Percentiles rank a stretch among this genome's conserved stretches.
Conservation (phyloP, 2,329 filamentous ascomycete genomes). For the Fusarium concolor region DNA sequence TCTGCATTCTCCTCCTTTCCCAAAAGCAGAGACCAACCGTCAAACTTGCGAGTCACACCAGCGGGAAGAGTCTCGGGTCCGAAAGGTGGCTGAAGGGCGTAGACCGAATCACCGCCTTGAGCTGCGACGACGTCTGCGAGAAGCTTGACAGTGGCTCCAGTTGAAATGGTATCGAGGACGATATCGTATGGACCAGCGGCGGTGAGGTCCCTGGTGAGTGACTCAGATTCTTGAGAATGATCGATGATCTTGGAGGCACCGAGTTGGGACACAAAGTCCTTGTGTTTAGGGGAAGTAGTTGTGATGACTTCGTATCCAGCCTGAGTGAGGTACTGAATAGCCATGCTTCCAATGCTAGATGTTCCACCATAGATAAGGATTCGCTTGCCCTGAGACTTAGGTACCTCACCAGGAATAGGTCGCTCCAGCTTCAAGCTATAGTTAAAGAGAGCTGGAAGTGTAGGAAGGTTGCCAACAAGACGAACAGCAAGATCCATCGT, state of each 20-base stretch:
- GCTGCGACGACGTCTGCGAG: slow-evolving; percentile 24
- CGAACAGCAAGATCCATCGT: slow-evolving; percentile 28
- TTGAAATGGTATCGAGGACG: slow-evolving; percentile 32
- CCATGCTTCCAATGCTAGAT: slow-evolving; percentile 32
- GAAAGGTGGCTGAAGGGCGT: slow-evolving; percentile 34
- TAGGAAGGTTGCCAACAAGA: slow-evolving; percentile 35
- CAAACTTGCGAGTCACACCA: slow-evolving; percentile 31
- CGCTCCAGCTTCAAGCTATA: slow-evolving; percentile 23
- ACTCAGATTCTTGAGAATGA: slow-evolving; percentile 8
- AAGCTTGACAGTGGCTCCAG: slow-evolving; percentile 26
- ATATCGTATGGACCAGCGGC: slow-evolving; percentile 28
- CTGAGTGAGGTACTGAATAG: slow-evolving; percentile 33
- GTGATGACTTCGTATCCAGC: slow-evolving; percentile 36
- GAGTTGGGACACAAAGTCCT: slow-evolving; percentile 24
- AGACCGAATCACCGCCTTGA: slow-evolving; percentile 26
- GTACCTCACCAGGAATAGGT: slow-evolving; percentile 2
- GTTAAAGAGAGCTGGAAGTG: slow-evolving; percentile 33
- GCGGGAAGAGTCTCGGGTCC: slow-evolving; percentile 22
- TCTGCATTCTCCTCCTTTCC: slow-evolving; percentile 31
- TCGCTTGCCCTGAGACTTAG: slow-evolving; percentile 21
- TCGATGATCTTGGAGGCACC: slow-evolving; percentile 24
- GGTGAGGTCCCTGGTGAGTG: slow-evolving; percentile 3
- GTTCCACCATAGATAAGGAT: slow-evolving; percentile 35
- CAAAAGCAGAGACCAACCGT: slow-evolving; percentile 35
- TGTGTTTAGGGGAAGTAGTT: slow-evolving; percentile 33